Conservation (phyloP, 495 filamentous ascomycete genomes). For the Articulospora tetracladia region DNA sequence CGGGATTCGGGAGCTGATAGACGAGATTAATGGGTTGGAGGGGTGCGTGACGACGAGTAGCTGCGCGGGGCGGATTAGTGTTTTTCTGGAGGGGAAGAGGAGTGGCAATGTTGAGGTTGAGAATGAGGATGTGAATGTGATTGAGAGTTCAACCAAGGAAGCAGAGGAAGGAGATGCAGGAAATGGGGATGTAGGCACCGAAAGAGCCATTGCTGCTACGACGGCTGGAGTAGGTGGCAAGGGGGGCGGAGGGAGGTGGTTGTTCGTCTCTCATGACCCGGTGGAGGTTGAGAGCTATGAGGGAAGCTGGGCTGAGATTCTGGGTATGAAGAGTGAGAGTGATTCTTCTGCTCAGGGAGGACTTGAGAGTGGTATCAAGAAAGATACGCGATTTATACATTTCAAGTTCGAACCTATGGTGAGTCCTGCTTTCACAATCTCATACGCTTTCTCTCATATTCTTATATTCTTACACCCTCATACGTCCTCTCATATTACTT, state of each 20-base stretch:
- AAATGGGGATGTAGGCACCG: conserved; percentile 1
- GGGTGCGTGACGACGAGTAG: conserved; percentile 87
- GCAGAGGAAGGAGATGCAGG: conserved; percentile 1
- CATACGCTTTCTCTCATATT: not conserved
- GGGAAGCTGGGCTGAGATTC: conserved; percentile 11
- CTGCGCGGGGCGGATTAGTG: conserved; percentile 78
- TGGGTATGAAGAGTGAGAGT: conserved; percentile 17
- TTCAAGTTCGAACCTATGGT: conserved; percentile 97
- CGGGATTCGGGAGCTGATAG: conserved; percentile 70
- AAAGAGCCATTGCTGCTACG: not conserved
- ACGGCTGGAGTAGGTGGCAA: conserved; percentile 65
- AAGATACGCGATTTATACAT: conserved; percentile 62
- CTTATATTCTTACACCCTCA: not conserved
- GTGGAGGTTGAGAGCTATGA: conserved; percentile 30
- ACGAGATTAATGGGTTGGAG: conserved; percentile 65
- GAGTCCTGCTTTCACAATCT: conserved; percentile 23
- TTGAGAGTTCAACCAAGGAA: not conserved
- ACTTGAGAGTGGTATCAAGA: not conserved
- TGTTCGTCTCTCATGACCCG: conserved; percentile 83
- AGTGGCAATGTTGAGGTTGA: not conserved
- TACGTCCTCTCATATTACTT: not conserved
- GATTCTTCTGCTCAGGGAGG: not conserved
- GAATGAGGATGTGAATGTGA: no score
- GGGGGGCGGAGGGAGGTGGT: conserved; percentile 75
- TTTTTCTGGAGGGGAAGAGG: conserved; percentile 78